Evolutionary conservation across 2,329 filamentous ascomycete species (phyloP).

Genomic region (Colletotrichum higginsianum): DNA sequence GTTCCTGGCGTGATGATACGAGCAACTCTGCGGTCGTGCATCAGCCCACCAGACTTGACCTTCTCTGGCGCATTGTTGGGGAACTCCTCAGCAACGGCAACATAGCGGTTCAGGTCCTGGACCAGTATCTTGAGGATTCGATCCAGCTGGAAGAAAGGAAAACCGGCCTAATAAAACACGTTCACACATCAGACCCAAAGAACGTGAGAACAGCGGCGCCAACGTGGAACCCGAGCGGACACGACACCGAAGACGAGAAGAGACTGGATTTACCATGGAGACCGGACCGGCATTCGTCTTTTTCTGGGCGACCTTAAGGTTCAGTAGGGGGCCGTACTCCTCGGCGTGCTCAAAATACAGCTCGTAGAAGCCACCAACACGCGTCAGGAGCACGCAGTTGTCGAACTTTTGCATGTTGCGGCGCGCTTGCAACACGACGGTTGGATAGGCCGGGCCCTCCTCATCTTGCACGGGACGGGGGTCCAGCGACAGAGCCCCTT

Average conservation of each 20-base stretch:
- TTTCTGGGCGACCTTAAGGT: constrained; percentile 84
- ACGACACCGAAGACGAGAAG: constrained; percentile 6
- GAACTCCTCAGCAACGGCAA: constrained; percentile 95
- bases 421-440: constrained; percentile 88
- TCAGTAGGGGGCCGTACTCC: constrained; percentile 87
- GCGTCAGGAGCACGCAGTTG: constrained; percentile 91
- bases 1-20: constrained; percentile 95
- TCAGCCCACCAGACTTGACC: constrained; percentile 80
- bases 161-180: constrained; percentile 76
- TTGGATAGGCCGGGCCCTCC: constrained; percentile 77
- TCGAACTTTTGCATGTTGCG: constrained; percentile 93
- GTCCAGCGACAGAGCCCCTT: constrained; percentile 62
- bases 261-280: constrained; percentile 78
- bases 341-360: constrained; percentile 97
- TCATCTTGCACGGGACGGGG: constrained; percentile 60
- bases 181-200: constrained; percentile 45
- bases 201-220: constrained; percentile 35
- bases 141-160: constrained; percentile 93
- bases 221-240: constrained; percentile 31
- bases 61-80: constrained; percentile 79
- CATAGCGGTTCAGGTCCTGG: constrained; percentile 89
- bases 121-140: constrained; percentile 94
- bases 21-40: constrained; percentile 88
- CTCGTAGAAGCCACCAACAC: constrained; percentile 97
- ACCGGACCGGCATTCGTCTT: constrained; percentile 85